phyloP scores from a whole-genome alignment of 2,329 filamentous ascomycete genomes.

The Xylaria sp. region DNA sequence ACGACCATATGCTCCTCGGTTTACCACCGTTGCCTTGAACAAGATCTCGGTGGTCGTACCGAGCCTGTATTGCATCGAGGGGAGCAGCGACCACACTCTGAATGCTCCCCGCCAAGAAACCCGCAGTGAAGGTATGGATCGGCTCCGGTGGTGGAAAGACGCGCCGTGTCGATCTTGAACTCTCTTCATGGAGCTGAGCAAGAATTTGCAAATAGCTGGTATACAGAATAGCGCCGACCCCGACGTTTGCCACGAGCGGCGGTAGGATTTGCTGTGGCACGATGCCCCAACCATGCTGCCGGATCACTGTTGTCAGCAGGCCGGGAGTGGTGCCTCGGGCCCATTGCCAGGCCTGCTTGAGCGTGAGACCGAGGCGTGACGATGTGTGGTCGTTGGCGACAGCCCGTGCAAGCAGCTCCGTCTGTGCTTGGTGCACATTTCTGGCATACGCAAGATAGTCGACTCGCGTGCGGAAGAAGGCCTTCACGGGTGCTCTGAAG shows the following conservation, averaged over 20 bases:
- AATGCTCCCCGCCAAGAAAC: slow-evolving; percentile 73
- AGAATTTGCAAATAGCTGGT: slow-evolving; percentile 79
- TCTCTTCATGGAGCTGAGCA: slow-evolving; percentile 73
- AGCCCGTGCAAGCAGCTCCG: slow-evolving; percentile 52
- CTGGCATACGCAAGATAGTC: slow-evolving; percentile 78
- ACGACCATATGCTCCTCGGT: slow-evolving; percentile 77
- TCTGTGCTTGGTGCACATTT: slow-evolving; percentile 61
- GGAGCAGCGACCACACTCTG: slow-evolving; percentile 80
- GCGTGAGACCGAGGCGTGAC: slow-evolving; percentile 49
- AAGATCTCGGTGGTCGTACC: slow-evolving; percentile 70
- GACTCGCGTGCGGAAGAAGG: slow-evolving; percentile 90
- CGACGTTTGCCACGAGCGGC: slow-evolving; percentile 78
- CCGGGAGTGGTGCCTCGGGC: slow-evolving; percentile 75
- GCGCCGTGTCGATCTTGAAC: slow-evolving; percentile 66
- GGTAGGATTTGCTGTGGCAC: slow-evolving; percentile 82
- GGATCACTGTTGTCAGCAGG: slow-evolving; percentile 73
- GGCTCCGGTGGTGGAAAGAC: slow-evolving; percentile 76
- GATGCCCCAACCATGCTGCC: slow-evolving; percentile 77
- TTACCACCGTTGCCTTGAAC: slow-evolving; percentile 56
- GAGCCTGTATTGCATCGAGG: slow-evolving; percentile 78
- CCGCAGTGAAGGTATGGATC: slow-evolving; percentile 73
- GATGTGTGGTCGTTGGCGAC: slow-evolving; percentile 51
- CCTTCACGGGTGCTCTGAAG: slow-evolving; percentile 90
- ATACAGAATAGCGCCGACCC: slow-evolving; percentile 79
- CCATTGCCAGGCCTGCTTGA: slow-evolving; percentile 60